These are phyloP conservation scores for Heritiera littoralis DNA, from an alignment of 345 rosid species.

Conservation along the genomic window DNA sequence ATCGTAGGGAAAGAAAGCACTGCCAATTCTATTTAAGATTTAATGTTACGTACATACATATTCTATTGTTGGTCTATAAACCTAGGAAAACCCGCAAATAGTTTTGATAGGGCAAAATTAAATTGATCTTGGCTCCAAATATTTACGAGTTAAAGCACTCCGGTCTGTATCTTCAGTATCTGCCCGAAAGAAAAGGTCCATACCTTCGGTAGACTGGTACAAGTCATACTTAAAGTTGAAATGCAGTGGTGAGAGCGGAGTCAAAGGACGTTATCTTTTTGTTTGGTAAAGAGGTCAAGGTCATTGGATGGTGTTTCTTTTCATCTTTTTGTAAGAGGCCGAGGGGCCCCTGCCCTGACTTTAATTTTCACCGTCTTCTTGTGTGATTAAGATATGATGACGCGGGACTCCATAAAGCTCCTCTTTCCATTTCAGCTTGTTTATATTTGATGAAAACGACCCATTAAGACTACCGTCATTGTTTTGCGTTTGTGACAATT, in stretches of 20 bases:
- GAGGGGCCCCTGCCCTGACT: neutral
- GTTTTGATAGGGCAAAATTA: neutral
- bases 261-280: neutral
- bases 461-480: neutral
- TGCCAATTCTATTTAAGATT: neutral
- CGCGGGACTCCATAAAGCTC: conserved; percentile 9
- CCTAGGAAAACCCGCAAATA: neutral
- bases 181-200: too few species aligned
- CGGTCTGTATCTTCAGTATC: neutral
- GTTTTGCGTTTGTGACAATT: too few species aligned
- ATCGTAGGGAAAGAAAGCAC: neutral
- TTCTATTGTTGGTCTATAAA: neutral
- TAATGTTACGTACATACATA: too few species aligned
- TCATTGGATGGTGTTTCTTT: conserved; percentile 13
- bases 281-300: conserved; percentile 20
- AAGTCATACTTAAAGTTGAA: too few species aligned
- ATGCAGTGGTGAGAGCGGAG: too few species aligned
- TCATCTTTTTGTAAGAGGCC: conserved; percentile 11
- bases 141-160: neutral
- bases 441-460: conserved; percentile 9
- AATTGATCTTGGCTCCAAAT: neutral
- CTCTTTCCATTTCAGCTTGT: neutral
- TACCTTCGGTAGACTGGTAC: too few species aligned
- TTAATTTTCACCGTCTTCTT: conserved; percentile 20
- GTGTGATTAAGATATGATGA: neutral